phyloP scores from a whole-genome alignment of 805 yeast species.

The Kazachstania psychrophila region DNA sequence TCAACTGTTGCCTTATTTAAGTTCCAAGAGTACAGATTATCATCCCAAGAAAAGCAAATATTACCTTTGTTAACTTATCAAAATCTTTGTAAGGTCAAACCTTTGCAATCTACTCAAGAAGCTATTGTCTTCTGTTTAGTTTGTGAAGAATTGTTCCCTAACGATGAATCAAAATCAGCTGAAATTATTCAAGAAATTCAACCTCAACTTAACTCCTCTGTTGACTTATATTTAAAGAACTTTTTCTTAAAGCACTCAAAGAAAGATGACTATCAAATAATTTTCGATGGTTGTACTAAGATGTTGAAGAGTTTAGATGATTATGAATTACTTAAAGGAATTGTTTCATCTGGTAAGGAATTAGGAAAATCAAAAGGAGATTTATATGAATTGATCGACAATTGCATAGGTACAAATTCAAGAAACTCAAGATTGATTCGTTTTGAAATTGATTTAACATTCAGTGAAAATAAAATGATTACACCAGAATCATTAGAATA shows the following conservation, averaged over 20 bases:
- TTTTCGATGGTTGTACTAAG: conserved; percentile 36
- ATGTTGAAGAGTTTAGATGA: conserved; percentile 58
- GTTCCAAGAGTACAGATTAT: conserved; percentile 31
- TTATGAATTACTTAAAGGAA: conserved; percentile 33
- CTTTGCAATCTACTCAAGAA: conserved; percentile 55
- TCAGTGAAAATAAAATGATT: conserved; percentile 5
- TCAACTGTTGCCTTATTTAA: conserved; percentile 35
- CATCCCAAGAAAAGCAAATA: conserved; percentile 40
- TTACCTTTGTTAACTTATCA: conserved; percentile 55
- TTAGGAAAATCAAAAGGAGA: conserved; percentile 38
- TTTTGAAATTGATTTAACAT: conserved; percentile 36
- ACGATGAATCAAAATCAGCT: conserved; percentile 25
- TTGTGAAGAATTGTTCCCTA: conserved; percentile 29
- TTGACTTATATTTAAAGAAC: conserved; percentile 57
- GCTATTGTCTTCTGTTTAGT: conserved; percentile 49
- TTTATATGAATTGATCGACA: conserved; percentile 24
- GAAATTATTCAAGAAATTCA: conserved; percentile 31
- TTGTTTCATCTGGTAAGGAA: conserved; percentile 52
- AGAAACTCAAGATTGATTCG: conserved; percentile 51
- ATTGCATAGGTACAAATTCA: conserved; percentile 26
- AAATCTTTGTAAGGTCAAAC: conserved; percentile 42
- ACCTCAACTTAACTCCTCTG: conserved; percentile 25
- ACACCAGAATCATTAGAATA: conserved; percentile 26
- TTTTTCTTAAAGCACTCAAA: conserved; percentile 42
- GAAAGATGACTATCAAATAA: conserved; percentile 33